Conservation (phyloP, 208 protist genomes). For the Trypanosoma boissoni region DNA sequence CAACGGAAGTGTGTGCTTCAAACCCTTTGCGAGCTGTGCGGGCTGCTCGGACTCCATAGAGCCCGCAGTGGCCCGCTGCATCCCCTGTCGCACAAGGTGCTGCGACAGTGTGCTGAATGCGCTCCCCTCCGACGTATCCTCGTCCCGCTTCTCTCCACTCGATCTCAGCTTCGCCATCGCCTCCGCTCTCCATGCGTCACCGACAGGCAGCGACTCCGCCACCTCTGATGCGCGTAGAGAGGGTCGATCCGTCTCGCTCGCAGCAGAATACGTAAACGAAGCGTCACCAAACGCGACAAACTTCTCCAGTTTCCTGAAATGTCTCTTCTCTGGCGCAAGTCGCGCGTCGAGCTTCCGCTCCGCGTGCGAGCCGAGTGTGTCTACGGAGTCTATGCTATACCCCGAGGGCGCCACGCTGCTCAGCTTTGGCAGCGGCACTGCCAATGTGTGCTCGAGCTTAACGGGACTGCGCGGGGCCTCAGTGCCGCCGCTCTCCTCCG, state of each 20-base stretch:
- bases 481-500: too few species aligned
- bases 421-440: too few species aligned
- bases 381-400: neutral
- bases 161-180: too few species aligned
- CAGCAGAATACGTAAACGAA: too few species aligned
- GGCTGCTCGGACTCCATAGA: neutral
- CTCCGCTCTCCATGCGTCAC: too few species aligned
- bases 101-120: slow-evolving; percentile 84
- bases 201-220: neutral
- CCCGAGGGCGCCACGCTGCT: too few species aligned
- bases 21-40: too few species aligned
- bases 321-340: neutral
- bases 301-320: slow-evolving; percentile 5
- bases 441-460: too few species aligned
- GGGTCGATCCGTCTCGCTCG: too few species aligned
- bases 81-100: slow-evolving; percentile 30
- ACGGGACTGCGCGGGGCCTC: too few species aligned
- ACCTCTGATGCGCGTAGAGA: neutral
- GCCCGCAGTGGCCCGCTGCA: neutral
- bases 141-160: neutral
- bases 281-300: slow-evolving; percentile 19
- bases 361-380: slow-evolving; percentile 1
- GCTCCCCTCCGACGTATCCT: slow-evolving; percentile 36
- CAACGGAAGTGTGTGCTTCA: too few species aligned
- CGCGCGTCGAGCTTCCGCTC: neutral